Base-by-base conservation (phyloP, 139 green algal genomes). In the Picochlorum sp. region DNA sequence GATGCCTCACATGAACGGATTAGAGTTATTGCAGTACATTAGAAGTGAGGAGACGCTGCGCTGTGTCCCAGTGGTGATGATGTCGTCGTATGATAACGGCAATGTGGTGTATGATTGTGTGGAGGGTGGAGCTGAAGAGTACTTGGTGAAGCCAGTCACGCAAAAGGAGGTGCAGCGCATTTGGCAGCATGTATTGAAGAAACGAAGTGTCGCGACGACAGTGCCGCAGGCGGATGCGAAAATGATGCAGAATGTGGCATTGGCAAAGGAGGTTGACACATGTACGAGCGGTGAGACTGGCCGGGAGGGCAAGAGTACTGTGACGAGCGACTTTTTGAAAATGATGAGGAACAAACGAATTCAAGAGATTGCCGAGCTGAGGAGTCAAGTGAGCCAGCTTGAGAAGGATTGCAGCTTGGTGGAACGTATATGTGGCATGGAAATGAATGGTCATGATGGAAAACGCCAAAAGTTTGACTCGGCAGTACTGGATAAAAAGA, bases 131-230 rank as follows among this genome's bases (percentile, higher is more conserved):
- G 90, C 90, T 6, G 90, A 95, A 65, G 90, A 97, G 62, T 97
- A 95, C 56, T 72, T 96, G 37, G 67, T 96, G 13, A 97, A 97
- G 72, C 90, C 90, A 1, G 80, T 97, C 2, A 96, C 85, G 0
- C 81, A 78, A 34, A 95, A 95, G 72, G 88, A 95, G 71, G 79
- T 96, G 21, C 80, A 89, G 67, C 66, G 71, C 55, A 71, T 78
- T 21, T 96, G 90, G 88, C 83, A 87, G 77, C 89, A 96, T 68
- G 87, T 95, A 18, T 88, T 86, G 77, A 81, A 82, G 37, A 74
- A 85, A 24, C 69, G 75, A 47, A 47, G 23, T 21, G 64, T 60
- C 23, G 47, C 47, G 3, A 69, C 60, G 10, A 54, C 60, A 3
- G 65, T 69, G 30, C 65, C 67, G n/a, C 68, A 71, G 49, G 30